Base-by-base conservation (phyloP, 225 moss, liverwort and hornwort species). In the Physcomitrium patens region DNA sequence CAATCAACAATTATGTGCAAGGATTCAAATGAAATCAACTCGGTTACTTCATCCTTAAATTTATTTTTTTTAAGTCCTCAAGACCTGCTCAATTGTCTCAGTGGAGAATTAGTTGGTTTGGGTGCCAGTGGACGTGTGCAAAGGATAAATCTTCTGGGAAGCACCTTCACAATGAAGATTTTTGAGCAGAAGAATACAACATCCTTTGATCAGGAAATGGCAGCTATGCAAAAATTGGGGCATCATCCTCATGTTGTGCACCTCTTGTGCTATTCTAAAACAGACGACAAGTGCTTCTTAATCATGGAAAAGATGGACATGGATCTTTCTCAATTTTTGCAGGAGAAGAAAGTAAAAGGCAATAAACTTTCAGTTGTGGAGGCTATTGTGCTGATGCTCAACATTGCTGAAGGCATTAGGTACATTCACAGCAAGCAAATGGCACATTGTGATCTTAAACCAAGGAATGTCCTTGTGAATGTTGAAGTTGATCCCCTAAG, bases 331-430 rank as follows among this genome's bases (percentile, higher is more conserved):
- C 10, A 2, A 9, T 7, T 49, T 62, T 48, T 81, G 28, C 31
- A 49, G 47, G 1, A 17, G 7, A 53, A 28, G 18, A n/a, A 53
- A 64, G 15, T 22, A 8, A 17, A 22, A 11, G 15, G 0, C 14
- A 12, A 0, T 5, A 24, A 47, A 1, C 67, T 72, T 24, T 68
- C 70, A 42, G 50, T 19, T 31, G 22, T 70, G 5, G 63, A 69
- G 69, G 27, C 59, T 7, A 67, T 81, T 22, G 68, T 19, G 1
- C 11, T 81, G 37, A 68, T 81, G 77, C 77, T 81, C 17, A 17
- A 81, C 56, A 77, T 81, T 42, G 77, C 72, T 2, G 81, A 81
- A 44, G 81, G 81, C 46, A n/a, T 77, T 5, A 37, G 51, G 23
- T 77, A 77, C 19, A 61, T 81, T 24, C 77, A 81, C 48, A 54